Conservation (phyloP, 805 yeast species). For the Candida oleophila region DNA sequence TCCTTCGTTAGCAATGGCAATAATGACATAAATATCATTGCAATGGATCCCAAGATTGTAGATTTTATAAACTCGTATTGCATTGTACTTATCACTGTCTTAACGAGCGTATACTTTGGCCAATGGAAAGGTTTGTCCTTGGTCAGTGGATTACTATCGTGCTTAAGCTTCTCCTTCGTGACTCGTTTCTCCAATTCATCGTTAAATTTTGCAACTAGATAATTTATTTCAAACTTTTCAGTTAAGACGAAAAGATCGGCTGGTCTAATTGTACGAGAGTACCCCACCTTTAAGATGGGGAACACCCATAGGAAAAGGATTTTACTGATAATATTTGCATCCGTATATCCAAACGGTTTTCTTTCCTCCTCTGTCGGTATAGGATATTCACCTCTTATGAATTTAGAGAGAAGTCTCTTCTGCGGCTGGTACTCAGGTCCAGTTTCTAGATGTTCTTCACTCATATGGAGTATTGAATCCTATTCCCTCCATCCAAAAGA, state of each 20-base stretch:
- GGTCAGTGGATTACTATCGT: background rate
- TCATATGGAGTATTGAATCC: too few species aligned
- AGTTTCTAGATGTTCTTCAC: background rate
- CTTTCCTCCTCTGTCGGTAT: slow-evolving; percentile 48
- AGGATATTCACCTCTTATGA: slow-evolving; percentile 15
- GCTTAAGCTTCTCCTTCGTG: slow-evolving; percentile 19
- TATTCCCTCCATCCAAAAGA: too few species aligned
- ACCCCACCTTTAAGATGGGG: slow-evolving; percentile 59
- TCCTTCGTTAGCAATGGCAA: slow-evolving; percentile 36
- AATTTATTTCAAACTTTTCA: slow-evolving; percentile 21
- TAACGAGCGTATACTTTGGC: background rate
- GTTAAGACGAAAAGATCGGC: slow-evolving; percentile 46
- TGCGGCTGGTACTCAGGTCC: slow-evolving; percentile 2
- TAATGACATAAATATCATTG: slow-evolving; percentile 1
- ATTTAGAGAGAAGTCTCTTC: background rate
- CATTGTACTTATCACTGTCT: background rate
- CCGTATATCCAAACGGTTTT: slow-evolving; percentile 34
- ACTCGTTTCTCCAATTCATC: slow-evolving; percentile 34
- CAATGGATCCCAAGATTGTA: background rate
- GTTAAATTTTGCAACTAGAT: slow-evolving; percentile 7
- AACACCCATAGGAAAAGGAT: slow-evolving; percentile 60
- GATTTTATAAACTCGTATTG: background rate
- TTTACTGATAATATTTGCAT: slow-evolving; percentile 32
- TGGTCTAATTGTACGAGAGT: slow-evolving; percentile 59
- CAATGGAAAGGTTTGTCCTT: background rate